phyloP scores from a whole-genome alignment of 305 asterid genomes.

The Fraxinus xanthoxyloides region DNA sequence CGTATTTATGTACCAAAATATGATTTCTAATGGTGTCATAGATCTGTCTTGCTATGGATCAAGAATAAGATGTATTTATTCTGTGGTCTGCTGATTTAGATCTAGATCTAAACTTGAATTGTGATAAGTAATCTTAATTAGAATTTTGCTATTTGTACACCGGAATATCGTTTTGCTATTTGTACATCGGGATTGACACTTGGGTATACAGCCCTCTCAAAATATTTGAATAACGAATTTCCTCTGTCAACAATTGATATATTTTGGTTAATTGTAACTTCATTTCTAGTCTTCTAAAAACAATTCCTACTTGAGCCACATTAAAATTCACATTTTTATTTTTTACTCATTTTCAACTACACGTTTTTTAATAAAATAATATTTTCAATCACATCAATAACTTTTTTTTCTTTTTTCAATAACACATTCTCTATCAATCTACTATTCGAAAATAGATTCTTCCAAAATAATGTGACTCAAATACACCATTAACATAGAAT shows the following conservation, averaged over 20 bases:
- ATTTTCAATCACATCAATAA: too few relatives aligned
- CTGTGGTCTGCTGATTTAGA: conserved; percentile 35
- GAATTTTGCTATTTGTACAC: too few relatives aligned
- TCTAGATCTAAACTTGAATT: conserved; percentile 46
- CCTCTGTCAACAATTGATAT: neutral
- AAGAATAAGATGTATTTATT: conserved; percentile 10
- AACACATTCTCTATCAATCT: too few relatives aligned
- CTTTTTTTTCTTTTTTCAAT: too few relatives aligned
- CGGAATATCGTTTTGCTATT: too few relatives aligned
- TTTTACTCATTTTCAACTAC: too few relatives aligned
- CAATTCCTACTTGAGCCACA: too few relatives aligned
- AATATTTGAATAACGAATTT: neutral
- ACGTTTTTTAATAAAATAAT: too few relatives aligned
- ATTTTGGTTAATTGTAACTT: neutral
- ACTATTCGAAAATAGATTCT: too few relatives aligned
- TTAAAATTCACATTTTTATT: too few relatives aligned
- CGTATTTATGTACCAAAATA: neutral
- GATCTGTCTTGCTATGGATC: conserved; percentile 45
- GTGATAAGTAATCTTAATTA: neutral
- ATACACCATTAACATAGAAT: neutral
- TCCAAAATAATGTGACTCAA: too few relatives aligned
- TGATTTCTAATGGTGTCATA: conserved; percentile 35
- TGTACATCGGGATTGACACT: neutral
- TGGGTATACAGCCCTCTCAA: neutral
- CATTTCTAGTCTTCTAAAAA: neutral